Base-by-base conservation (phyloP, 208 protist genomes). In the Leishmania lainsoni region DNA sequence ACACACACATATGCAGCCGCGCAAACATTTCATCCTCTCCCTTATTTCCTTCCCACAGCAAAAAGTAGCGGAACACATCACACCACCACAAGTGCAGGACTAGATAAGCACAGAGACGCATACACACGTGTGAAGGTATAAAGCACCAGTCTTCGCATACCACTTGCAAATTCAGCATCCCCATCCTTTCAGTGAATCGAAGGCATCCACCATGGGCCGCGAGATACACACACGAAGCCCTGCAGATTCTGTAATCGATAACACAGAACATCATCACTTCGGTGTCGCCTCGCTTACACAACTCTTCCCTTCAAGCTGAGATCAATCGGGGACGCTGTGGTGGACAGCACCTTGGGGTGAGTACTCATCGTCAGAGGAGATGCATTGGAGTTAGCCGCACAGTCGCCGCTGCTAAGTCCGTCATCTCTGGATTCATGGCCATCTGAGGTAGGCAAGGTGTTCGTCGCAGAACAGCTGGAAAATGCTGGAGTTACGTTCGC, bases 281-380 rank as follows among this genome's bases (percentile, higher is more conserved):
- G 39, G 39, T 39, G 39, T 29, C 66, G 1, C 17, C 8, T 45
- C 8, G 66, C 17, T 39, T 71, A 42, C 3, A 16, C 32, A 71
- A 32, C 35, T 39, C 16, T 48, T 5, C 6, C 35, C 39, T 39
- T 68, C 63, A 68, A 9, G 63, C 16, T 45, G 66, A 48, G 16
- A 45, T 58, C 48, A 10, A 26, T n/a, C 26, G 48, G 8, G n/a
- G 70, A n/a, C 26, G 20, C n/a, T 6, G 48, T 39, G n/a, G 45
- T 45, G 48, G 70, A 56, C 2, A 75, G n/a, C 14, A 39, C 42
- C 45, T 75, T 75, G 70, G 70, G 70, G n/a, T 75, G 42, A 2
- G 22, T 26, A 26, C n/a, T 39, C n/a, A 56, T 75, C n/a, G 35
- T 9, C 0, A 54, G 14, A n/a, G 45, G 26, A 29, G 48, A 32